Evolutionary conservation across 2,329 filamentous ascomycete genomes (phyloP).

Genomic region (Huntiella moniliformis): DNA sequence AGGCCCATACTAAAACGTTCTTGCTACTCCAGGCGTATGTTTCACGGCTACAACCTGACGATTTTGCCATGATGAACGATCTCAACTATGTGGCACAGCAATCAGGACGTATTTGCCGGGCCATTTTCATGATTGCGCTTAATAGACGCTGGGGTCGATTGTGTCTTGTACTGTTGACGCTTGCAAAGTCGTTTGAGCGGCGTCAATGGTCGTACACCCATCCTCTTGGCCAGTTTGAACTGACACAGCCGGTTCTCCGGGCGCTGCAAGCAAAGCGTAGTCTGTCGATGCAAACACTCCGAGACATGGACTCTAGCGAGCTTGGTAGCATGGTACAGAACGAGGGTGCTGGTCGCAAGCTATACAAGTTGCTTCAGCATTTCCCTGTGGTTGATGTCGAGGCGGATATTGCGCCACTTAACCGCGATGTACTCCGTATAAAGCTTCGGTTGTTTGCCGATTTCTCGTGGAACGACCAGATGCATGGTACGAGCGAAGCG

Average conservation of each 20-base stretch:
- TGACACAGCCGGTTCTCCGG: slow-evolving; percentile 64
- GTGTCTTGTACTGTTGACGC: slow-evolving; percentile 71
- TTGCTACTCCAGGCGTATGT: slow-evolving; percentile 90
- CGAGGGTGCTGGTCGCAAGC: slow-evolving; percentile 63
- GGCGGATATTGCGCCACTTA: slow-evolving; percentile 85
- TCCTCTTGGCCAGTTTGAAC: slow-evolving; percentile 84
- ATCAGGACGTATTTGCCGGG: slow-evolving; percentile 79
- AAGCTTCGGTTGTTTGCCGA: slow-evolving; percentile 72
- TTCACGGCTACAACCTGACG: slow-evolving; percentile 68
- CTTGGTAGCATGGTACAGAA: slow-evolving; percentile 88
- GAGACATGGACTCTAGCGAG: slow-evolving; percentile 84
- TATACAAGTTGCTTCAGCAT: slow-evolving; percentile 65
- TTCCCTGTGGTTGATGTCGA: slow-evolving; percentile 87
- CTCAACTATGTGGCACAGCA: slow-evolving; percentile 92
- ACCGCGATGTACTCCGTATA: slow-evolving; percentile 85
- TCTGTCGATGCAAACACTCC: slow-evolving; percentile 60
- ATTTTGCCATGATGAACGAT: slow-evolving; percentile 85
- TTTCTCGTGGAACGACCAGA: slow-evolving; percentile 83
- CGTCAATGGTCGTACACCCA: slow-evolving; percentile 91
- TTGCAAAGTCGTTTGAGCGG: slow-evolving; percentile 95
- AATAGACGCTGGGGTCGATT: slow-evolving; percentile 93
- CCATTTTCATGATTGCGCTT: slow-evolving; percentile 91
- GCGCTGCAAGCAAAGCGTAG: slow-evolving; percentile 68
- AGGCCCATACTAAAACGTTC: slow-evolving; percentile 80
- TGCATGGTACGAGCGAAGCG: slow-evolving; percentile 86